Conservation (phyloP, 2,329 filamentous ascomycete genomes). For the Paramyrothecium sp. region DNA sequence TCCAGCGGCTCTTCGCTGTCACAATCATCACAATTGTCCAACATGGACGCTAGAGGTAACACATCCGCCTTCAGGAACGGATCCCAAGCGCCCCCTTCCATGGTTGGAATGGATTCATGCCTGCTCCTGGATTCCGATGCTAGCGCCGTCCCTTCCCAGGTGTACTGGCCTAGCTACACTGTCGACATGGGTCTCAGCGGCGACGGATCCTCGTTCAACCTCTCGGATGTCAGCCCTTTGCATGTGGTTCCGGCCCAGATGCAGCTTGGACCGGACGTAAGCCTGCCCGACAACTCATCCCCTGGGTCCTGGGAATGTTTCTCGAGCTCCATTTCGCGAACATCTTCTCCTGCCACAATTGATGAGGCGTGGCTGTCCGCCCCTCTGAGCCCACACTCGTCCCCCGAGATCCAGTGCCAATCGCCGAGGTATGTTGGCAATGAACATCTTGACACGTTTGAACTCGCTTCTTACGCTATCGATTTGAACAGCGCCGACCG, state of each 20-base stretch:
- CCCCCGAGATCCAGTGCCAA: constrained; percentile 47
- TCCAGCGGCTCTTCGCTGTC: constrained; percentile 45
- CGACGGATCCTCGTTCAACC: constrained; percentile 40
- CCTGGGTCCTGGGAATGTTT: constrained; percentile 51
- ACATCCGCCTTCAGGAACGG: constrained; percentile 40
- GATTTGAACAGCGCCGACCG: constrained; percentile 25
- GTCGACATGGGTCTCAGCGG: constrained; percentile 42
- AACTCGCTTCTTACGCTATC: constrained; percentile 18
- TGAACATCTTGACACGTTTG: constrained; percentile 2
- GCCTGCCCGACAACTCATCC: constrained; percentile 48
- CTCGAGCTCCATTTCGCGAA: constrained; percentile 51
- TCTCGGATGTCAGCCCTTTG: constrained; percentile 41
- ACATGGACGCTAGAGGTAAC: constrained; percentile 54
- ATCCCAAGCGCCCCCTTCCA: constrained; percentile 31
- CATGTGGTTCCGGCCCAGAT: constrained; percentile 58
- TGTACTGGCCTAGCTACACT: constrained; percentile 49
- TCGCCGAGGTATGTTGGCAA: constrained; percentile 51
- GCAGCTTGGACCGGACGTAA: constrained; percentile 51
- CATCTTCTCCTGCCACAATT: constrained; percentile 47
- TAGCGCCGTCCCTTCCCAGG: constrained; percentile 44
- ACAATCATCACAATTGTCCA: constrained; percentile 48
- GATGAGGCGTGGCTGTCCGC: constrained; percentile 46
- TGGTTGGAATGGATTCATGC: constrained; percentile 50
- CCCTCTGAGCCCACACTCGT: constrained; percentile 40
- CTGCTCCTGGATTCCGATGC: constrained; percentile 49